phyloP scores from a whole-genome alignment of 805 yeast species.

The Hanseniaspora taiwanica region DNA sequence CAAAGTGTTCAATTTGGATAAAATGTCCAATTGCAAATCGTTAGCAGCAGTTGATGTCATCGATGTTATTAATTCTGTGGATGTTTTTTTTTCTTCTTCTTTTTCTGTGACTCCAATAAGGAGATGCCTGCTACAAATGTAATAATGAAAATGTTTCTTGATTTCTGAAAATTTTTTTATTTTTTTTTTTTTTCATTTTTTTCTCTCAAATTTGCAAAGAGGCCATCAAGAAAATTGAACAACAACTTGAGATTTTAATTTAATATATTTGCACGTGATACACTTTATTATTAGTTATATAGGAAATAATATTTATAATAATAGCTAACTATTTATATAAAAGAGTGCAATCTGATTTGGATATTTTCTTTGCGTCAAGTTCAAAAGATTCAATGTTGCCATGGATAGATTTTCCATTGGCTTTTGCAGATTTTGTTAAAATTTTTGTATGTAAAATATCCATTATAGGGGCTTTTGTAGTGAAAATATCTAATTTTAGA shows the following conservation, averaged over 20 bases:
- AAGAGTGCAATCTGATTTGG: background rate
- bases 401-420: background rate
- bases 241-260: background rate
- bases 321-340: background rate
- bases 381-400: background rate
- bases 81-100: background rate
- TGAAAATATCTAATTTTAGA: slow-evolving; percentile 20
- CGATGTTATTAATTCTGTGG: background rate
- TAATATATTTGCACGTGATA: too few relatives aligned
- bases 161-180: background rate
- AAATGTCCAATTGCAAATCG: slow-evolving; percentile 47
- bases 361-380: background rate
- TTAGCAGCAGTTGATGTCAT: slow-evolving; percentile 35
- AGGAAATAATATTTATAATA: too few relatives aligned
- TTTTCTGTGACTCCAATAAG: too few relatives aligned
- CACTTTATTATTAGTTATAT: too few relatives aligned
- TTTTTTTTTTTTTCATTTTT: background rate
- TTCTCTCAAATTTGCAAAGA: background rate
- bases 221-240: background rate
- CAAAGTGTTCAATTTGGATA: slow-evolving; percentile 49
- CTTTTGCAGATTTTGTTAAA: background rate
- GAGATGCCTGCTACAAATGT: too few relatives aligned
- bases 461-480: slow-evolving; percentile 1
- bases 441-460: background rate
- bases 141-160: too few relatives aligned